Evolutionary conservation across 2,329 filamentous ascomycete genomes (phyloP).

Genomic region (Penicillium paneum): DNA sequence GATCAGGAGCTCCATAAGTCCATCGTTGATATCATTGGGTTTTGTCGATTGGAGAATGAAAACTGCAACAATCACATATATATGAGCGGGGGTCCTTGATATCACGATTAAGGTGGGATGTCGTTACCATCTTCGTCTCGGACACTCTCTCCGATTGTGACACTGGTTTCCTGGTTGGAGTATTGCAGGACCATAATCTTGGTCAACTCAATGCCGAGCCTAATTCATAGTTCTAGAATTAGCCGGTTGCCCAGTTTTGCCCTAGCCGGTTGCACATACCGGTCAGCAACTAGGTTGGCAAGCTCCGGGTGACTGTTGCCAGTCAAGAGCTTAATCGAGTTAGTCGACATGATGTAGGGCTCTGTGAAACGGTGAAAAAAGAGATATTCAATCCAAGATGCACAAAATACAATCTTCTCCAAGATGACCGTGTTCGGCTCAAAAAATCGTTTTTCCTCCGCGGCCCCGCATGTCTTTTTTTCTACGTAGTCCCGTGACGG

Average conservation of each 20-base stretch:
- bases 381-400: not conserved
- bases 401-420: slow-evolving; percentile 3
- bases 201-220: slow-evolving; percentile 64
- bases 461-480: slow-evolving; percentile 25
- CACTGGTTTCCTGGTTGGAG: slow-evolving; percentile 61
- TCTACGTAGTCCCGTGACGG: slow-evolving; percentile 21
- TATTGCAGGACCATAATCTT: slow-evolving; percentile 68
- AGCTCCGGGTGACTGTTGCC: slow-evolving; percentile 73
- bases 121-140: slow-evolving; percentile 82
- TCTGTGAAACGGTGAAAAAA: not conserved
- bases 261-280: slow-evolving; percentile 45
- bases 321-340: slow-evolving; percentile 71
- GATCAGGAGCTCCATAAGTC: slow-evolving; percentile 95
- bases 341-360: slow-evolving; percentile 58
- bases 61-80: not conserved
- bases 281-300: slow-evolving; percentile 65
- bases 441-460: slow-evolving; percentile 24
- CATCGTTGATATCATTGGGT: slow-evolving; percentile 95
- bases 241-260: slow-evolving; percentile 9
- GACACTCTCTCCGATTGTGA: slow-evolving; percentile 93
- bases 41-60: slow-evolving; percentile 91
- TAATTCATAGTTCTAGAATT: slow-evolving; percentile 28
- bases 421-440: slow-evolving; percentile 10
- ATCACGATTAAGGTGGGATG: slow-evolving; percentile 14
- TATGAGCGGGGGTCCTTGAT: slow-evolving; percentile 8